phyloP scores from a whole-genome alignment of 306 rosid species.

The Leucaena leucocephala region DNA sequence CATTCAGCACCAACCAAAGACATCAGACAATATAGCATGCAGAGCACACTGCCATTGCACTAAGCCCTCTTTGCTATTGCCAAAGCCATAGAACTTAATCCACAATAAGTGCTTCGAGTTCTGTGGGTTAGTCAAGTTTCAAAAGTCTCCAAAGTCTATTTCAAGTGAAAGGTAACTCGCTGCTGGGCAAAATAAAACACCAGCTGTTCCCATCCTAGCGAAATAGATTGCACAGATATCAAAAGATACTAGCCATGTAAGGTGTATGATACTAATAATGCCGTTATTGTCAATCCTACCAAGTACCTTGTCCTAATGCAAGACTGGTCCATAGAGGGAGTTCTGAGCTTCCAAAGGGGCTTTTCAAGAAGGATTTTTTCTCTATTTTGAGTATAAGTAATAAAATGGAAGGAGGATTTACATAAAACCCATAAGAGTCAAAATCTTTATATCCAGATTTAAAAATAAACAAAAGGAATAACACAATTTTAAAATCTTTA shows the following conservation, averaged over 20 bases:
- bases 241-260: not conserved
- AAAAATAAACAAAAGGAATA: not conserved
- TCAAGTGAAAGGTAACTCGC: not conserved
- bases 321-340: not conserved
- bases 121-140: too few species aligned
- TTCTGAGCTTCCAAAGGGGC: not conserved
- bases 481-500: not conserved
- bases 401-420: not conserved
- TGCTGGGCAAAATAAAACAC: not conserved
- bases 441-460: not conserved
- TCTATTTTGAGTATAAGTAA: not conserved
- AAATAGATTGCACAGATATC: not conserved
- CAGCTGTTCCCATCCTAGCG: not conserved
- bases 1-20: slow-evolving; percentile 15
- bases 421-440: not conserved
- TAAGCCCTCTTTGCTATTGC: not conserved
- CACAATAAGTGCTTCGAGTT: too few species aligned
- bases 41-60: not conserved
- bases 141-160: too few species aligned
- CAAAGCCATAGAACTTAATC: not conserved
- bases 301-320: not conserved
- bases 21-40: not conserved
- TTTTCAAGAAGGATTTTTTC: not conserved
- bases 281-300: not conserved
- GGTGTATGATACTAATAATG: not conserved